A percentile compares a stretch with the other conserved stretches of the same genome.
Conservation (phyloP, 305 asterid species). For the Caryopteris hybrid region DNA sequence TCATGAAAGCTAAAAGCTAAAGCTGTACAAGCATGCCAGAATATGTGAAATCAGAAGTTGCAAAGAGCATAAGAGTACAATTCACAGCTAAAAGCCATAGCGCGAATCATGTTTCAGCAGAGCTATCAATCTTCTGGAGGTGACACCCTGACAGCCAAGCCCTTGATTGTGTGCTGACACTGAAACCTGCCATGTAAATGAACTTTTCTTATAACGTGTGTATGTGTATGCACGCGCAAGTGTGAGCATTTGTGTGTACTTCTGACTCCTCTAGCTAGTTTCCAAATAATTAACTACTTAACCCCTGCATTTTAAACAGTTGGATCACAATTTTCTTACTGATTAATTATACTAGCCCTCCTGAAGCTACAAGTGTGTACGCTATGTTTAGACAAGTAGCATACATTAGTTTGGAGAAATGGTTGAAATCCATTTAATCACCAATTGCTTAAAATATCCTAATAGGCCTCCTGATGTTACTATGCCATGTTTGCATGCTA, state of each 20-base stretch:
- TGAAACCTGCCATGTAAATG: constrained; percentile 55
- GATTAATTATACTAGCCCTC: too few relatives aligned
- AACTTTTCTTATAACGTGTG: neutral
- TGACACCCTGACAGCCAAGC: constrained; percentile 43
- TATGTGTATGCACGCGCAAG: neutral
- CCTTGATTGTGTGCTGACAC: constrained; percentile 78
- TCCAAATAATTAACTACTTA: neutral
- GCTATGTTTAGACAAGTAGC: too few relatives aligned
- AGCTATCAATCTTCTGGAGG: constrained; percentile 57
- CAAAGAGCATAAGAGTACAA: neutral
- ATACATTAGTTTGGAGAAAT: too few relatives aligned
- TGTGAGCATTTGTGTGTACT: neutral
- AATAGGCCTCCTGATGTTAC: neutral
- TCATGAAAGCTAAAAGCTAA: neutral
- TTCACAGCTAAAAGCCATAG: neutral
- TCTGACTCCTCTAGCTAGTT: neutral
- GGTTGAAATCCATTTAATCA: neutral
- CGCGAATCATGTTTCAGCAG: neutral
- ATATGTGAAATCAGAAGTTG: constrained; percentile 3
- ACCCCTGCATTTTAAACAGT: too few relatives aligned
- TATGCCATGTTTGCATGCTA: neutral
- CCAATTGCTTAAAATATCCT: neutral
- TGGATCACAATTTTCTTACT: too few relatives aligned
- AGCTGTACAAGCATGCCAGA: neutral
- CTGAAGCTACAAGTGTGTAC: too few relatives aligned